A percentile compares a stretch with the other conserved stretches of the same genome.
These are phyloP conservation scores for Cytospora schulzeri DNA, from an alignment of 2,329 filamentous ascomycete species.

Conservation along the genomic window DNA sequence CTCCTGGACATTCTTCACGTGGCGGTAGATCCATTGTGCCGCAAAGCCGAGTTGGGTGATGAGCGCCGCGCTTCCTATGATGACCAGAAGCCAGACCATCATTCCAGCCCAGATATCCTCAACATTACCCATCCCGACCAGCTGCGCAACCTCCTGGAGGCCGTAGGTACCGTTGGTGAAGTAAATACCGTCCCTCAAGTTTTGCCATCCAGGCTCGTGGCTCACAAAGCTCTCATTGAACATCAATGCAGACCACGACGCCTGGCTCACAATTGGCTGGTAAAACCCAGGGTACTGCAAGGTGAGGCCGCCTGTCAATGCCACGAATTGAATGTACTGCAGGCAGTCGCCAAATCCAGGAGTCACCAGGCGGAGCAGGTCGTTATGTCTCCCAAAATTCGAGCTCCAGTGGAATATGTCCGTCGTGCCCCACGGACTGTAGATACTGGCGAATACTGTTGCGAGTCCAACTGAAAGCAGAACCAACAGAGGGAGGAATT, in stretches of 20 bases:
- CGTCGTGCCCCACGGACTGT: slow-evolving; percentile 89
- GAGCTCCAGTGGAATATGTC: slow-evolving; percentile 96
- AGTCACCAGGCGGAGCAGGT: slow-evolving; percentile 87
- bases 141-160: slow-evolving; percentile 75
- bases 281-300: slow-evolving; percentile 93
- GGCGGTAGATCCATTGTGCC: slow-evolving; percentile 73
- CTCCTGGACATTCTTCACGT: slow-evolving; percentile 70
- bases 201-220: slow-evolving; percentile 64
- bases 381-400: slow-evolving; percentile 93
- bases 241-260: slow-evolving; percentile 85
- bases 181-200: slow-evolving; percentile 84
- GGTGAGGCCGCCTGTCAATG: slow-evolving; percentile 82
- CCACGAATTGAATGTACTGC: slow-evolving; percentile 93
- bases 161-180: slow-evolving; percentile 76
- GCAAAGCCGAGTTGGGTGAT: slow-evolving; percentile 78
- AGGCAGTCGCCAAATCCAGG: slow-evolving; percentile 96
- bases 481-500: slow-evolving; percentile 76
- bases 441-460: slow-evolving; percentile 81
- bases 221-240: slow-evolving; percentile 91
- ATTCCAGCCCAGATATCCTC: slow-evolving; percentile 92
- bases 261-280: slow-evolving; percentile 86
- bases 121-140: slow-evolving; percentile 75
- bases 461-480: slow-evolving; percentile 79
- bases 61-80: slow-evolving; percentile 68
- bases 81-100: slow-evolving; percentile 85